Conservation (phyloP, 202 grass and related monocot genomes). For the Alloteropsis angusta region DNA sequence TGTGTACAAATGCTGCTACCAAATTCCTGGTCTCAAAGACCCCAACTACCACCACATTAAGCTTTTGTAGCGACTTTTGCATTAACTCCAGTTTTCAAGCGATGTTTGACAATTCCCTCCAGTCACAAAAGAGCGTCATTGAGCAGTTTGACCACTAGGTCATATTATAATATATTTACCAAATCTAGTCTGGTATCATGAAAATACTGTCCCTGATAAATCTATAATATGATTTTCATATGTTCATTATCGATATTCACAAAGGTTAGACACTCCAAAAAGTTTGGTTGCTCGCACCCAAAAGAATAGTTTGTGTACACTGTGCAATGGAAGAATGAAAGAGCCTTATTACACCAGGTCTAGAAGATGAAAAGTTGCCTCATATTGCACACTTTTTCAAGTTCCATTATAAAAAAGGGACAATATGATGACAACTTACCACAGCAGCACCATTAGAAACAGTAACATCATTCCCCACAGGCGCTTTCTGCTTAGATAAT, state of each 20-base stretch:
- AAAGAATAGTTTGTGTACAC: background rate
- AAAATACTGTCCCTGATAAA: background rate
- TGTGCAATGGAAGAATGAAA: background rate
- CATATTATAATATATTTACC: background rate
- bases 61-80: background rate
- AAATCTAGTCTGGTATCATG: background rate
- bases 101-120: background rate
- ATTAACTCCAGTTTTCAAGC: background rate
- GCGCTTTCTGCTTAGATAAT: conserved; percentile 72
- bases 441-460: conserved; percentile 43
- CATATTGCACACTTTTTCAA: background rate
- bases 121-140: background rate
- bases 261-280: background rate
- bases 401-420: background rate
- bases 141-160: background rate
- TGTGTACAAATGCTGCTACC: background rate
- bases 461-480: conserved; percentile 55
- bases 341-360: background rate
- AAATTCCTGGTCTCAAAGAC: background rate
- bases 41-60: background rate
- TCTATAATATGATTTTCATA: background rate
- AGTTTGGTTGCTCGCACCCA: background rate
- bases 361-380: background rate
- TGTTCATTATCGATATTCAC: background rate
- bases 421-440: conserved; percentile 43